Evolutionary conservation across 148 eudicot genomes (phyloP), one percentile per base, ranked within the genome.

Genomic region (Cornus suecica): DNA sequence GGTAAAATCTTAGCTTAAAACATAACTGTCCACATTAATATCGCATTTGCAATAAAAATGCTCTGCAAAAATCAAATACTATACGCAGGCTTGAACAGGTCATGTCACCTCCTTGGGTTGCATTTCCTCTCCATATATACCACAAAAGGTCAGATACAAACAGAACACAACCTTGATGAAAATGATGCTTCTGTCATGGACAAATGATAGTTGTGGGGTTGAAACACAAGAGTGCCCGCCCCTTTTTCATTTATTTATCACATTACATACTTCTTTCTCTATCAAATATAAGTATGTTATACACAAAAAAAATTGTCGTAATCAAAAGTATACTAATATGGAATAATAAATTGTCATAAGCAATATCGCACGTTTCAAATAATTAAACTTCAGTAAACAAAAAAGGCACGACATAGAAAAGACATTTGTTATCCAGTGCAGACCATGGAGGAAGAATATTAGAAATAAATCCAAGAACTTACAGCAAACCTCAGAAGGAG

Each of bases 401-500:
- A 14, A 18, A 58, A 20, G 8, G n/a, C 22, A 58, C 24, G n/a
- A 52, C 0, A 20, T 4, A 52, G 16, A 58, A 58, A 2, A 14
- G 54, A 48, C 54, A 48, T 13, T 48, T 48, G 7, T 11, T 58
- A 18, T 58, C 62, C 24, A 58, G 23, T 20, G 18, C n/a, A 0
- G 6, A 22, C 24, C 24, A 58, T 5, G 8, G 8, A 58, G 2
- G 24, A 25, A 13, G n/a, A 58, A n/a, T 18, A 58, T 22, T 22
- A 58, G 3, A 20, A 58, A 18, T 58, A 58, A 18, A 9, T 31
- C 10, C 5, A 14, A 25, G 24, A 74, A 77, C 91, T 86, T 80
- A 88, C 91, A 80, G 89, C 91, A 84, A 88, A 88, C 79, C 91
- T 84, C 84, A 88, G 61, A 66, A 88, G 89, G 68, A 88, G 89